A percentile compares a stretch with the other conserved stretches of the same genome.
phyloP scores from a whole-genome alignment of 345 rosid genomes.

The Lepidium aucheri region DNA sequence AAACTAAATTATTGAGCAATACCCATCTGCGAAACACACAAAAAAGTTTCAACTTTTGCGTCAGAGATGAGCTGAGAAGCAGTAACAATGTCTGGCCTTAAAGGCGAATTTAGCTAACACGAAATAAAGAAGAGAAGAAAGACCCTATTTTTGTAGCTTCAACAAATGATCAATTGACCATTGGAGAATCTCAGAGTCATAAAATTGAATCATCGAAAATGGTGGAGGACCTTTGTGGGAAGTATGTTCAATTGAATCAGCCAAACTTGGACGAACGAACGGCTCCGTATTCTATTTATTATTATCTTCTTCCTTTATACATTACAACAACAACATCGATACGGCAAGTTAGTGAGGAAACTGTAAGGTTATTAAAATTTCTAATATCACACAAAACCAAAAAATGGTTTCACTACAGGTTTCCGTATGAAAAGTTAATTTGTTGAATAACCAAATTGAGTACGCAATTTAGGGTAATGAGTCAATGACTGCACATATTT shows the following conservation, averaged over 20 bases:
- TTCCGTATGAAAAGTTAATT: too few relatives aligned
- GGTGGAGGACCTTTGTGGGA: conserved; percentile 23
- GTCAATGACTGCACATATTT: not conserved
- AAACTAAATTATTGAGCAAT: not conserved
- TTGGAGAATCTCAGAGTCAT: conserved; percentile 1
- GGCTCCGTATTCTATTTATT: conserved; percentile 15
- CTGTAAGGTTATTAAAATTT: not conserved
- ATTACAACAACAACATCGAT: not conserved
- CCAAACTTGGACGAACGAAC: conserved; percentile 8
- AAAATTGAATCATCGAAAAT: not conserved
- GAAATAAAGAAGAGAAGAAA: not conserved
- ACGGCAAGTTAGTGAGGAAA: conserved; percentile 17
- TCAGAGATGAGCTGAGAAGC: not conserved
- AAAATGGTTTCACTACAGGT: not conserved
- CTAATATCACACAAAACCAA: not conserved
- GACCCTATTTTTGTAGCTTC: conserved; percentile 6
- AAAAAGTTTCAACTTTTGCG: conserved; percentile 13
- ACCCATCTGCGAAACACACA: not conserved
- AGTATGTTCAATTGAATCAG: conserved; percentile 21
- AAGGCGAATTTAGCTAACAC: not conserved
- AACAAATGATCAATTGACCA: not conserved
- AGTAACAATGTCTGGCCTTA: not conserved
- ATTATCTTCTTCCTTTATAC: conserved; percentile 11
- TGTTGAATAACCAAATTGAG: not conserved
- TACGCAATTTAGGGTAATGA: not conserved